Base-by-base conservation (phyloP, 2,329 filamentous ascomycete species). In the Annulohypoxylon truncatum region DNA sequence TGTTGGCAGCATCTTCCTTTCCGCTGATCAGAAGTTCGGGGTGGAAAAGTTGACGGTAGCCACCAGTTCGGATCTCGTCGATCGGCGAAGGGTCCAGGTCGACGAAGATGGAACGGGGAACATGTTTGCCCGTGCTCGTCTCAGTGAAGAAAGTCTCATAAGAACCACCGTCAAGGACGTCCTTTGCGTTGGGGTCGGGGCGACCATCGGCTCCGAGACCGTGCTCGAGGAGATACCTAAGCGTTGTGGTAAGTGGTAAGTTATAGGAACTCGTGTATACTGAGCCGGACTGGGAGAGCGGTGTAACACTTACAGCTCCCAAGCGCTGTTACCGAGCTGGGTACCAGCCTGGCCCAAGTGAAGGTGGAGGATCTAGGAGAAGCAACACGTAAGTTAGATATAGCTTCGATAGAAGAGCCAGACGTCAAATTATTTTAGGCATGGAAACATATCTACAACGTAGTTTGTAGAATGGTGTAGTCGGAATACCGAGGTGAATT, bases 1-100 rank as follows among this genome's bases (percentile, higher is more conserved):
- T 92, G 83, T 92, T 92, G 81, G 89, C 89, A 64, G 90, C 89
- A 85, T 92, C 90, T 79, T 92, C 90, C 85, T 92, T 92, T 80
- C 89, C 89, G 79, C 87, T 91, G 77, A 92, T 88, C 76, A 92
- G 80, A 73, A 89, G 84, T 83, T 92, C 89, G 47, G 89, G 89
- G 81, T 92, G 89, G 84, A 91, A 92, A 66, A 92, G 86, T 76
- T 89, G 84, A 73, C 88, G 87, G 82, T 91, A 92, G 70, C 75
- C 67, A 65, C 89, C 89, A 58, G 89, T 91, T 65, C 89, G 87
- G 80, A 92, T 91, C 84, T 92, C 90, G 74, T 92, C 90, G 73
- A 92, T 90, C 65, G 89, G 89, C 61, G 89, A 91, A 58, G 90
- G 89, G 81, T 92, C 89, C 71, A 92, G 83, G 77, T 92, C 89